Percentiles rank a stretch among this genome's conserved stretches.
Evolutionary conservation across 1,284 basidiomycete species (phyloP).

Genomic region (Meira miltonrushii): DNA sequence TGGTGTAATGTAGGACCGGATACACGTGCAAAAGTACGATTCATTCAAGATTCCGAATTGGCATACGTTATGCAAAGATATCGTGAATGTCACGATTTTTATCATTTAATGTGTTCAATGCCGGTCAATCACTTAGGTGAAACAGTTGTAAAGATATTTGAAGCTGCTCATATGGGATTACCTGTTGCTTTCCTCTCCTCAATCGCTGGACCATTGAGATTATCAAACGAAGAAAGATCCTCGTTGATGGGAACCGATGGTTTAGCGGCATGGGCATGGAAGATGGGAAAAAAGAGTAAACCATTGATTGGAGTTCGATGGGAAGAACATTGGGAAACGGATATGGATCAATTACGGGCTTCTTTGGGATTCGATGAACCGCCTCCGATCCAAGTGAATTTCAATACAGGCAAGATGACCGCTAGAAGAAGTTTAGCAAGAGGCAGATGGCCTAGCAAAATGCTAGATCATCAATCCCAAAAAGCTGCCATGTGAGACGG

Average conservation of each 20-base stretch:
- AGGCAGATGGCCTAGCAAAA: constrained; percentile 43
- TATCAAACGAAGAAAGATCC: constrained; percentile 19
- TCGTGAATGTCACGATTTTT: constrained; percentile 91
- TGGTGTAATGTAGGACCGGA: constrained; percentile 89
- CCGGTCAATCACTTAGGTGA: constrained; percentile 87
- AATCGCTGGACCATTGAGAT: constrained; percentile 60
- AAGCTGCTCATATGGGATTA: constrained; percentile 84
- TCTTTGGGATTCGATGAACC: constrained; percentile 66
- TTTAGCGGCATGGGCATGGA: constrained; percentile 13
- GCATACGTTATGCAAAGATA: constrained; percentile 89
- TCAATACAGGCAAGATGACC: constrained; percentile 19
- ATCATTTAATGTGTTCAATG: constrained; percentile 80
- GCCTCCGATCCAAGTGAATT: constrained; percentile 37
- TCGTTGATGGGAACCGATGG: constrained; percentile 9
- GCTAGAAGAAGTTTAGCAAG: constrained; percentile 14
- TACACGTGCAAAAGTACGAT: constrained; percentile 80
- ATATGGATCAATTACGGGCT: constrained; percentile 70
- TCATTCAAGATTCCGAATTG: constrained; percentile 72
- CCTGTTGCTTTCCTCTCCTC: constrained; percentile 82
- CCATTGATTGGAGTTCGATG: constrained; percentile 81
- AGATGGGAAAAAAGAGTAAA: constrained; percentile 10
- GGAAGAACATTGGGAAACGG: constrained; percentile 88
- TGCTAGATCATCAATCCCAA: constrained; percentile 17
- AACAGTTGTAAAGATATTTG: constrained; percentile 92
- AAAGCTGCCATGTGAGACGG: too few species aligned